Conservation (phyloP, 2,329 filamentous ascomycete genomes). For the Alternaria brassicicola region DNA sequence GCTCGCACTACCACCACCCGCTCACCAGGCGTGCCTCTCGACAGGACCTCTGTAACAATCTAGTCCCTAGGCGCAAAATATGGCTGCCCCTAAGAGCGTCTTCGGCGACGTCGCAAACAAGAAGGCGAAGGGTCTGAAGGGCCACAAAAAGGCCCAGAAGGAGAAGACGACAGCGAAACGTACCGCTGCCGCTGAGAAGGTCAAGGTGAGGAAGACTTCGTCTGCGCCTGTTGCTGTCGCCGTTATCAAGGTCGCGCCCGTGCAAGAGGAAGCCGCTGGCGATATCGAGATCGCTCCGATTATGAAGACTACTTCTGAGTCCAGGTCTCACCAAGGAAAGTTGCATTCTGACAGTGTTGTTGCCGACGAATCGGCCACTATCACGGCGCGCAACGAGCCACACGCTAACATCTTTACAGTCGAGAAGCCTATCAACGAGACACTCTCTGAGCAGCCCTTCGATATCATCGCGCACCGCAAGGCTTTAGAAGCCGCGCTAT, state of each 20-base stretch:
- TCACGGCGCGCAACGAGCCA: neutral
- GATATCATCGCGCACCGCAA: neutral
- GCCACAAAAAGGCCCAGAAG: conserved; percentile 12
- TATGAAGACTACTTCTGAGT: neutral
- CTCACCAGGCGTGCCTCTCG: neutral
- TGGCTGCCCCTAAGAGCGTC: neutral
- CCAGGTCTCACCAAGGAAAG: neutral
- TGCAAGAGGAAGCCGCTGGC: too few species aligned
- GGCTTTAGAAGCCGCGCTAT: conserved; percentile 4
- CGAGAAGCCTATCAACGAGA: neutral
- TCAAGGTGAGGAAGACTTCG: neutral
- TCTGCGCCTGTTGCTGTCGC: neutral
- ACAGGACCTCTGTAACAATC: neutral
- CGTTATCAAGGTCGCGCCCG: neutral
- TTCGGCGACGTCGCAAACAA: neutral
- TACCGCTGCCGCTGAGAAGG: neutral
- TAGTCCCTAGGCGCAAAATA: neutral
- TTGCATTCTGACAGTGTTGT: neutral
- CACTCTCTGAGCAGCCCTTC: neutral
- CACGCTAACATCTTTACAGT: too few species aligned
- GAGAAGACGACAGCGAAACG: conserved; percentile 4
- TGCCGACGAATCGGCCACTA: neutral
- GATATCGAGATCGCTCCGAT: neutral
- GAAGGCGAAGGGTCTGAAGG: conserved; percentile 9
- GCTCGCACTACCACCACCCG: neutral